These are phyloP conservation scores for Globisporangium solare DNA, from an alignment of 352 stramenopile species.

Conservation along the genomic window DNA sequence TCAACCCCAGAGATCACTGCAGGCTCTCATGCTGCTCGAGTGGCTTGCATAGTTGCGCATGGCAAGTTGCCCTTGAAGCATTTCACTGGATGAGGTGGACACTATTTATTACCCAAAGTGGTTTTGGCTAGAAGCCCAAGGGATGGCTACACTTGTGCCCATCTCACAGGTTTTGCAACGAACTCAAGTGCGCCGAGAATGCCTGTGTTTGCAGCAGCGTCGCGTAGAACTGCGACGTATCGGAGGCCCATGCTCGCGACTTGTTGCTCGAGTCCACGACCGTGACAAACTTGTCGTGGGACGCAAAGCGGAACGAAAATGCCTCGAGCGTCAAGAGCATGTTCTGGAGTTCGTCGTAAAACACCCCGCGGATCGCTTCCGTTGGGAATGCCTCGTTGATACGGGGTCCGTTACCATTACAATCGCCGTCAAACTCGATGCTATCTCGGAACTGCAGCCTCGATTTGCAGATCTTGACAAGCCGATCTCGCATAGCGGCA, in stretches of 20 bases:
- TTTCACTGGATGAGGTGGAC: too few species aligned
- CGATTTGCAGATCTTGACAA: conserved; percentile 34
- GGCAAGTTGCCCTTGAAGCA: too few species aligned
- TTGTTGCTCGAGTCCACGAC: conserved; percentile 49
- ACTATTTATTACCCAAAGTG: too few species aligned
- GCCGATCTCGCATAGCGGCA: conserved; percentile 30
- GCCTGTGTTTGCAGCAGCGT: conserved; percentile 54
- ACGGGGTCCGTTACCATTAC: neutral
- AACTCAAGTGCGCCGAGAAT: conserved; percentile 40
- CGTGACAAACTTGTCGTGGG: conserved; percentile 25
- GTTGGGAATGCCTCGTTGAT: conserved; percentile 16
- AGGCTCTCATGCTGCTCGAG: too few species aligned
- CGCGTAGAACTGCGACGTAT: conserved; percentile 37
- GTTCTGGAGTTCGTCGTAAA: conserved; percentile 32
- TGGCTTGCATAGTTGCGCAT: too few species aligned
- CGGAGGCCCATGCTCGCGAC: conserved; percentile 25
- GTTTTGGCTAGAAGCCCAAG: neutral
- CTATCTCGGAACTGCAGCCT: conserved; percentile 31
- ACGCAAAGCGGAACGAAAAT: conserved; percentile 59
- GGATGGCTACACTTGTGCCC: conserved; percentile 2
- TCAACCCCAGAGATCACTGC: too few species aligned
- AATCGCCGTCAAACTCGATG: conserved; percentile 20
- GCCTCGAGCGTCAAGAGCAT: conserved; percentile 48
- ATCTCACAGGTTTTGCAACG: conserved; percentile 1
- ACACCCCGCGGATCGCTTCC: conserved; percentile 24